phyloP scores from a whole-genome alignment of 768 basidiomycete genomes.

The Pulveroboletus sp. region DNA sequence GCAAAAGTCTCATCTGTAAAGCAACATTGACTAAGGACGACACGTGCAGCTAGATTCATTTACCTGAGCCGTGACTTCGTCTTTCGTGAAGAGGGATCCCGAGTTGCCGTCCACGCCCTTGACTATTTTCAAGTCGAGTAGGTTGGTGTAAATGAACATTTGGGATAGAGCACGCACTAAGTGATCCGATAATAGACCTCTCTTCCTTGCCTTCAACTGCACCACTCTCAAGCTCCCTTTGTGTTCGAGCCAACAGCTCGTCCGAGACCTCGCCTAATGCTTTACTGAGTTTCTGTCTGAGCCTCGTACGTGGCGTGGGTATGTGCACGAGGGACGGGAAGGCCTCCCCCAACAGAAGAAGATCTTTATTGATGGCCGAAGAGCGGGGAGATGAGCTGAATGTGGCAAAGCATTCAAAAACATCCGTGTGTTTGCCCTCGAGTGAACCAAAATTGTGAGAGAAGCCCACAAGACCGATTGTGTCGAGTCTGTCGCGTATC shows the following conservation, averaged over 20 bases:
- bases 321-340: slow-evolving; percentile 6
- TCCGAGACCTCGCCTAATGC: slow-evolving; percentile 39
- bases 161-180: slow-evolving; percentile 18
- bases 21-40: no score
- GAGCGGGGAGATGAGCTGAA: no score
- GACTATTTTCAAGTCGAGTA: no score
- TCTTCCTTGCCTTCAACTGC: slow-evolving; percentile 19
- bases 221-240: slow-evolving; percentile 27
- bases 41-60: background rate
- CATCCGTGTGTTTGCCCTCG: no score
- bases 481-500: no score
- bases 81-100: slow-evolving; percentile 19
- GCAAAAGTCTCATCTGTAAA: slow-evolving; percentile 11
- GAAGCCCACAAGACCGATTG: no score
- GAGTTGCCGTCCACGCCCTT: slow-evolving; percentile 30
- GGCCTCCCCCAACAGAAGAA: background rate
- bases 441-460: no score
- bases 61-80: slow-evolving; percentile 29
- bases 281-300: slow-evolving; percentile 26
- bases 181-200: slow-evolving; percentile 22
- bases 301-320: slow-evolving; percentile 32
- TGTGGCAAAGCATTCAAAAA: no score
- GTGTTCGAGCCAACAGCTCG: slow-evolving; percentile 33
- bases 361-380: no score
- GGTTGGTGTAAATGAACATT: no score